Base-by-base conservation (phyloP, 2,329 filamentous ascomycete species). In the Pyricularia grisea region DNA sequence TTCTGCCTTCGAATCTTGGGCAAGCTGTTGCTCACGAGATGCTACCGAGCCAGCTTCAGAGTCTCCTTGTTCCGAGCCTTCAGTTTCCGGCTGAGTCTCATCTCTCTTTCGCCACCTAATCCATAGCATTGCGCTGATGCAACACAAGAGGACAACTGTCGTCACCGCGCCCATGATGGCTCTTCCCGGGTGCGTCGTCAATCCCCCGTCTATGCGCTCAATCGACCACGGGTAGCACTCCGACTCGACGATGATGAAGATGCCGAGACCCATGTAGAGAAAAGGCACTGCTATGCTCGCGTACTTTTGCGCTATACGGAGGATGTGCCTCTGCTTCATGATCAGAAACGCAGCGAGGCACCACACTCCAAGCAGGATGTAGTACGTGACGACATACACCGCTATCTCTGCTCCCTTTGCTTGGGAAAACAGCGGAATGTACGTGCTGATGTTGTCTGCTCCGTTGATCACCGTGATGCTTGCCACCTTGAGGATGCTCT, bases 371-470 rank as follows among this genome's bases (percentile, higher is more conserved):
- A 79, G 73, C 28, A 78, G 68, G 58, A 77, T 73, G 70, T 78
- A 78, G 67, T 76, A 78, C 0, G 75, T 72, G 7, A 77, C 72
- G 9, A 77, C 72, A 68, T 78, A 79, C 11, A 79, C 73, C 4
- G 75, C 77, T 14, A 79, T 76, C 50, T 77, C 76, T 14, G 73
- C 72, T 2, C 74, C 73, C 25, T 74, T 69, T 5, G 74, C 74
- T 69, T 79, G 76, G 4, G 77, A 76, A 67, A 79, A 78, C 1
- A 78, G 72, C 10, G 76, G 76, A 9, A 79, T 74, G 68, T 78
- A 79, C 1, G 75, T 77, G 55, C 77, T 74, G 66, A 79, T 77
- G 58, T 79, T 79, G 71, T 79, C 77, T 17, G 75, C 76, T 27
- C 77, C 77, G 68, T 78, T 78, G 73, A 78, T 77, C 23, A 79